Evolutionary conservation across 805 yeast species (phyloP).

Genomic region (Jamesozyma spencerorum): DNA sequence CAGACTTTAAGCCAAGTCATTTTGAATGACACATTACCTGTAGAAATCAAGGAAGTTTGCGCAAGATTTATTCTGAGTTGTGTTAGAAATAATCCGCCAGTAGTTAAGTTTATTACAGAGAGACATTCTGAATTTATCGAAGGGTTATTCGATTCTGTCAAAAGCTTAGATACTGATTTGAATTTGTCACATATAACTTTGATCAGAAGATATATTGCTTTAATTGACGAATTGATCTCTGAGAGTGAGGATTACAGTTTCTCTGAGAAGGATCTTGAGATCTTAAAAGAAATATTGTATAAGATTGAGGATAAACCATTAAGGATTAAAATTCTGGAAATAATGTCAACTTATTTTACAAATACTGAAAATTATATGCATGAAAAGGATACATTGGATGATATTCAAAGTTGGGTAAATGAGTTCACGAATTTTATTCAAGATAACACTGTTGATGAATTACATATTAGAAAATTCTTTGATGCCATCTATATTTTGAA

Average conservation of each 20-base stretch:
- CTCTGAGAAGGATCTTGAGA: constrained; percentile 10
- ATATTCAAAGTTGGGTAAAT: constrained; percentile 20
- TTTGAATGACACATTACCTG: constrained; percentile 12
- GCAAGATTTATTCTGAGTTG: constrained; percentile 57
- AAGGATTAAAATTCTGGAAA: constrained; percentile 24
- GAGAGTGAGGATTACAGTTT: constrained; percentile 7
- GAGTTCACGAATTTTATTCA: constrained; percentile 21
- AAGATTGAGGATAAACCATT: constrained; percentile 16
- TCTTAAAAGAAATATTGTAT: constrained; percentile 12
- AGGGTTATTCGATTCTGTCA: constrained; percentile 19
- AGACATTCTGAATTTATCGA: constrained; percentile 33
- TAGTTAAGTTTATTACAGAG: constrained; percentile 33
- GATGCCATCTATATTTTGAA: constrained; percentile 32
- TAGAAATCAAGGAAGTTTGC: constrained; percentile 38
- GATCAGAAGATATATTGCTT: constrained; percentile 23
- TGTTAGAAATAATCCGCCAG: constrained; percentile 65
- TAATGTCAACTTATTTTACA: constrained; percentile 16
- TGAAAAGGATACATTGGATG: neutral
- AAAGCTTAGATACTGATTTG: constrained; percentile 1
- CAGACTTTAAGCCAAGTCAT: constrained; percentile 11
- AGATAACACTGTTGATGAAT: constrained; percentile 28
- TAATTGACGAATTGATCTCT: constrained; percentile 20
- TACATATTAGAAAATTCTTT: constrained; percentile 37
- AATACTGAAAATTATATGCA: constrained; percentile 5
- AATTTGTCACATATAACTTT: constrained; percentile 4